A percentile compares a stretch with the other conserved stretches of the same genome.
These are phyloP conservation scores for Tolypocladium nubicola DNA, from an alignment of 2,329 filamentous ascomycete genomes.

Conservation along the genomic window DNA sequence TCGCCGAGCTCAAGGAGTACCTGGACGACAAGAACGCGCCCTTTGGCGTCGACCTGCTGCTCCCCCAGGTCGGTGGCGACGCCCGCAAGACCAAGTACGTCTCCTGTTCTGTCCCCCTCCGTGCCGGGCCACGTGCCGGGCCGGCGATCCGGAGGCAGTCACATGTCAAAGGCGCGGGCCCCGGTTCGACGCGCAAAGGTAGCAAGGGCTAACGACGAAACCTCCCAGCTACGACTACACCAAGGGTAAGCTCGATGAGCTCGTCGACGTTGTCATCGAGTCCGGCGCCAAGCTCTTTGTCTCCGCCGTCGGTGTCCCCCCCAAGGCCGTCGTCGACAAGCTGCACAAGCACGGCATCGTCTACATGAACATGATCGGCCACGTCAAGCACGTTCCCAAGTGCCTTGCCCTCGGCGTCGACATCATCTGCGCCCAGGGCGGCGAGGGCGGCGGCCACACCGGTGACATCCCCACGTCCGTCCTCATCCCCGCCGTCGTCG, in stretches of 20 bases:
- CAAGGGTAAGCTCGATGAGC: slow-evolving; percentile 90
- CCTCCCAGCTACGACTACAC: slow-evolving; percentile 88
- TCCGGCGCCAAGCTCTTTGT: slow-evolving; percentile 89
- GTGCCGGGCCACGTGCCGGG: neutral
- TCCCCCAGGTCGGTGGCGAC: slow-evolving; percentile 88
- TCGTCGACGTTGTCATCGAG: slow-evolving; percentile 87
- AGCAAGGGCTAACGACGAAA: neutral
- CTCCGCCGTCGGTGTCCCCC: slow-evolving; percentile 88
- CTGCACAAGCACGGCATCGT: slow-evolving; percentile 80
- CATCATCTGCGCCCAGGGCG: slow-evolving; percentile 96
- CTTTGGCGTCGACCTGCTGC: slow-evolving; percentile 86
- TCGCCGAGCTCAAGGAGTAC: slow-evolving; percentile 84
- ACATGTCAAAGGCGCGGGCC: slow-evolving; percentile 1
- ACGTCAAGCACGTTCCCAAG: slow-evolving; percentile 98
- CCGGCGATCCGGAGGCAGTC: neutral
- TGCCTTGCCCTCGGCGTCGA: slow-evolving; percentile 86
- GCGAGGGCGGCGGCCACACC: slow-evolving; percentile 93
- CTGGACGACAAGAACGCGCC: slow-evolving; percentile 85
- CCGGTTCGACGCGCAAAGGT: neutral
- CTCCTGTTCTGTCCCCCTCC: neutral
- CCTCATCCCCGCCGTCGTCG: slow-evolving; percentile 85
- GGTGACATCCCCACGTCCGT: slow-evolving; percentile 87
- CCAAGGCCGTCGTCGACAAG: slow-evolving; percentile 77
- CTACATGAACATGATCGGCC: slow-evolving; percentile 99
- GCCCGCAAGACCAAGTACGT: slow-evolving; percentile 84